Base-by-base conservation (phyloP, 495 filamentous ascomycete species). In the Saxophila tyrrhenica region DNA sequence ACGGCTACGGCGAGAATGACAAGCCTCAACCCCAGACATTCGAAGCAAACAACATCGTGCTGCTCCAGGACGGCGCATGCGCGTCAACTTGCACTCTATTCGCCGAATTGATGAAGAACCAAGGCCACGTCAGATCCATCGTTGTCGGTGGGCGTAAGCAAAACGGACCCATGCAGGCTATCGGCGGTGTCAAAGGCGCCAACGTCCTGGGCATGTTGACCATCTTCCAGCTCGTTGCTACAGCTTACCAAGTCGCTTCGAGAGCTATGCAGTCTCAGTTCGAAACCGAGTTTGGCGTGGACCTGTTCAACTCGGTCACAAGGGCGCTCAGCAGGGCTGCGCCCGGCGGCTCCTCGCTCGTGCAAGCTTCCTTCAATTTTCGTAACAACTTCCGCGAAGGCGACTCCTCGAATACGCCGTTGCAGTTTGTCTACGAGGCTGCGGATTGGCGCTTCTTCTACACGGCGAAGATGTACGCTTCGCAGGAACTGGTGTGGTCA, bases 61-160 rank as follows among this genome's bases (percentile, higher is more conserved):
- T 69, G 23, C 55, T 69, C 45, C 60, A 60, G 23, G 76, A 81
- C 54, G 72, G 71, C 25, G 48, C 70, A 43, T 81, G 77, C 60
- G 68, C 67, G 17, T 77, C 72, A 0, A 67, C 76, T 29, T 81
- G 76, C 59, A 65, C 72, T 1, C 57, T 76, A n/a, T 79, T 81
- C 61, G 63, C 70, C 21, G 77, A 81, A 60, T 62, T 76, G 50
- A 76, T 81, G 72, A 71, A 56, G 56, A 46, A 71, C 20, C 58
- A 68, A 65, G 74, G 68, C 41, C 72, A 71, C 41, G 75, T 75
- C 2, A 65, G 68, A 3, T 70, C 69, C 19, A 62, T 81, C 15
- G 73, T 70, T n/a, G 65, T 72, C 17, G 78, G 77, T 29, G 78
- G 78, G 0, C 68, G 65, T 1, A 72, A 75, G 2, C 23, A 51